Conservation (phyloP, 495 filamentous ascomycete genomes). For the Choiromyces venosus region DNA sequence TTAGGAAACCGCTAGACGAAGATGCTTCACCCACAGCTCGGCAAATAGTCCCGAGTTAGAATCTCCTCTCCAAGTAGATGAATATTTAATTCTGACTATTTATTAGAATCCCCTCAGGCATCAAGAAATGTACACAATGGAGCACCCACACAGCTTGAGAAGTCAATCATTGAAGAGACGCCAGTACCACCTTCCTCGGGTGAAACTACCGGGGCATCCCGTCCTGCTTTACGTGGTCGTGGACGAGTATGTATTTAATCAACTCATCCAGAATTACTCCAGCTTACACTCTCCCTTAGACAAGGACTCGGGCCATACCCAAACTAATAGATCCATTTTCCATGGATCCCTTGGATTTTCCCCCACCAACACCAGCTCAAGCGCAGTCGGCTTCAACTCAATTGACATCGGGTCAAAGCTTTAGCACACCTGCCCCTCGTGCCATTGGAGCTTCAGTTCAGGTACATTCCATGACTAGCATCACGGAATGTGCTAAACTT, state of each 20-base stretch:
- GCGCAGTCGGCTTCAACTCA: slow-evolving; percentile 9
- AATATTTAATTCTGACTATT: neutral
- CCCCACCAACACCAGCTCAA: slow-evolving; percentile 28
- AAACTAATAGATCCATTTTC: slow-evolving; percentile 28
- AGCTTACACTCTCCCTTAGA: slow-evolving; percentile 7
- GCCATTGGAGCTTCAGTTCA: neutral
- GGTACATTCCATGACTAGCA: neutral
- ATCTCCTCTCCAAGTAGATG: neutral
- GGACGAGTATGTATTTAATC: slow-evolving; percentile 27
- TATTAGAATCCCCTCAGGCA: slow-evolving; percentile 1
- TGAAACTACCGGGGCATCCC: slow-evolving; percentile 12
- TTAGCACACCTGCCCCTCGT: neutral
- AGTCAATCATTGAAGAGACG: neutral
- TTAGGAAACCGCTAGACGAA: slow-evolving; percentile 59
- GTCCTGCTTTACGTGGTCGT: slow-evolving; percentile 19
- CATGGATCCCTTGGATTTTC: slow-evolving; percentile 30
- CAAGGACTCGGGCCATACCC: slow-evolving; percentile 15
- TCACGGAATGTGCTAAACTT: neutral
- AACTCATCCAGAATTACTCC: neutral
- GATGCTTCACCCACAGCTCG: slow-evolving; percentile 11
- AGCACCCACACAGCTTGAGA: neutral
- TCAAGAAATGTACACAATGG: neutral
- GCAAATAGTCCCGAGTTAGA: slow-evolving; percentile 7
- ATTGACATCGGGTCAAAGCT: neutral
- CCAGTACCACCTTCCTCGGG: neutral